Conservation (phyloP, 495 filamentous ascomycete genomes). For the Darksidea phi region DNA sequence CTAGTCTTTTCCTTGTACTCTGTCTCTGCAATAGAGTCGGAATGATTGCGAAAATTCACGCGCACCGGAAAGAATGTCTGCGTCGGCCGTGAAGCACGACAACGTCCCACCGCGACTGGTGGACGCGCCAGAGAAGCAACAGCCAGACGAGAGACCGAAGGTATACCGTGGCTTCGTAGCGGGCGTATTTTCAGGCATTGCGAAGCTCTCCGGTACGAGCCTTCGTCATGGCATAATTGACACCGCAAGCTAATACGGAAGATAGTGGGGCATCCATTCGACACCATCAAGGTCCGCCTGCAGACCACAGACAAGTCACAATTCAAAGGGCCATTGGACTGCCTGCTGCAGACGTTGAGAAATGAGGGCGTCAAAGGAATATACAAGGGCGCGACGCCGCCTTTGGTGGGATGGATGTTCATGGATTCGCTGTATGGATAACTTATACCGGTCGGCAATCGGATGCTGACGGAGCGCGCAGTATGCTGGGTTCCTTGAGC, state of each 20-base stretch:
- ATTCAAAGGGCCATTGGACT: conserved; percentile 86
- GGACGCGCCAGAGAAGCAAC: conserved; percentile 2
- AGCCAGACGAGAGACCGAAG: conserved; percentile 18
- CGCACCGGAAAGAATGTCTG: conserved; percentile 23
- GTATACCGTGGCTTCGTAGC: conserved; percentile 93
- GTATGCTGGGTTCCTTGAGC: conserved; percentile 88
- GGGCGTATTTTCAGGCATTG: conserved; percentile 88
- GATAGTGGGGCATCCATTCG: conserved; percentile 77
- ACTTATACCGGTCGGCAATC: no score
- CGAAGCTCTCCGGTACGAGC: conserved; percentile 76
- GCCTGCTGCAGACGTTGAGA: conserved; percentile 73
- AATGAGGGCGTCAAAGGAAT: conserved; percentile 76
- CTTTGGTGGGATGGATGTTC: conserved; percentile 94
- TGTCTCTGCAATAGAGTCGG: no score
- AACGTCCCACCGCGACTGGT: conserved; percentile 6
- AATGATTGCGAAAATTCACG: no score
- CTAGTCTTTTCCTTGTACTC: background rate
- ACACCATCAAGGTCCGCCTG: conserved; percentile 92
- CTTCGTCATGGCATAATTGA: background rate
- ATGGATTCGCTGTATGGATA: conserved; percentile 77
- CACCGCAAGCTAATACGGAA: background rate
- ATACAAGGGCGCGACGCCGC: conserved; percentile 90
- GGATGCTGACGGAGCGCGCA: conserved; percentile 30
- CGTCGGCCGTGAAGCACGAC: conserved; percentile 27
- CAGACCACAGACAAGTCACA: conserved; percentile 77